Evolutionary conservation across 2,329 filamentous ascomycete genomes (phyloP).

Genomic region (Cladosporium sphaerospermum): DNA sequence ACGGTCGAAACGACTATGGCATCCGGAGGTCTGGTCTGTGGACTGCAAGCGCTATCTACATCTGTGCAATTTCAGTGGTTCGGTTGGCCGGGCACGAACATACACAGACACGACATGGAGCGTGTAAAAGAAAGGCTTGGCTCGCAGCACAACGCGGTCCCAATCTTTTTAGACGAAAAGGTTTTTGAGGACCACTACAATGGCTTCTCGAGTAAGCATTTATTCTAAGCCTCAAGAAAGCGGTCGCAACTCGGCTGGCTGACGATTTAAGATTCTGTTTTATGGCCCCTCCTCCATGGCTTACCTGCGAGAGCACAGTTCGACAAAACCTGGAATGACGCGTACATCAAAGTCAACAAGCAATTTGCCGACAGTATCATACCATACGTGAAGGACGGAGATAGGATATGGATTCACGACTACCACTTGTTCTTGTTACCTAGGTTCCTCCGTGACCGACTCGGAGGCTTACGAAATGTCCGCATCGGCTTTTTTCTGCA

Average conservation of each 20-base stretch:
- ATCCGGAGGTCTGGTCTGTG: constrained; percentile 87
- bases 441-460: constrained; percentile 72
- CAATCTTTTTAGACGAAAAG: constrained; percentile 84
- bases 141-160: constrained; percentile 78
- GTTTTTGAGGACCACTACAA: constrained; percentile 91
- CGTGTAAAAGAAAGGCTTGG: constrained; percentile 68
- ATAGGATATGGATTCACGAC: constrained; percentile 85
- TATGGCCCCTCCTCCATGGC: constrained; percentile 96
- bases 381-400: constrained; percentile 79
- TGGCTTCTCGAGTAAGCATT: constrained; percentile 71
- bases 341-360: constrained; percentile 85
- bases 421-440: constrained; percentile 85
- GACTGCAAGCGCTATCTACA: constrained; percentile 80
- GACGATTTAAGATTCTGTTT: constrained; percentile 58
- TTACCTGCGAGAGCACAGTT: constrained; percentile 95
- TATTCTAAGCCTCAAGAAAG: constrained; percentile 33
- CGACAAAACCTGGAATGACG: constrained; percentile 84
- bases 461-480: constrained; percentile 63
- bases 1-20: too few relatives aligned
- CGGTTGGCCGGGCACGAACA: constrained; percentile 86
- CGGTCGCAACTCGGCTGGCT: constrained; percentile 6
- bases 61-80: constrained; percentile 87
- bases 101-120: constrained; percentile 71
- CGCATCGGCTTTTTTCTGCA: constrained; percentile 91
- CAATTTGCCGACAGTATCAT: constrained; percentile 81